Percentiles rank a stretch among this genome's conserved stretches.
Conservation (phyloP, 495 filamentous ascomycete genomes). For the Elasticomyces elasticus region DNA sequence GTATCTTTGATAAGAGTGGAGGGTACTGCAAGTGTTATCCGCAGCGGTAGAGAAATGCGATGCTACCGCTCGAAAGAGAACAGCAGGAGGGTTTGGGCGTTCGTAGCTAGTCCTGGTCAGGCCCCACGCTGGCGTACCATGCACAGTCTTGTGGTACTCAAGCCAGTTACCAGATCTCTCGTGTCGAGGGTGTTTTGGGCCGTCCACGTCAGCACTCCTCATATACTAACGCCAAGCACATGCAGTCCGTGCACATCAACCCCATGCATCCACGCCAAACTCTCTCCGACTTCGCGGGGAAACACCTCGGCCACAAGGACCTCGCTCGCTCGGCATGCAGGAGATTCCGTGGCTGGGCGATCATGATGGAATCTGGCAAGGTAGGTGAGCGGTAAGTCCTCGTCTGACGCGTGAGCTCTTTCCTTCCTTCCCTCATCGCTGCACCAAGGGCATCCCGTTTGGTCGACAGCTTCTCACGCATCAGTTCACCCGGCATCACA, state of each 20-base stretch:
- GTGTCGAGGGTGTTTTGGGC: too few species aligned
- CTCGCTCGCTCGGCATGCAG: background rate
- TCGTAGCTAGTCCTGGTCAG: too few species aligned
- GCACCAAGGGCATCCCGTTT: background rate
- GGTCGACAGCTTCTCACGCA: too few species aligned
- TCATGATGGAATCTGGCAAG: background rate
- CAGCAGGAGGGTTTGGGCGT: background rate
- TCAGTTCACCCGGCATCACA: too few species aligned
- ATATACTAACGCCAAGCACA: too few species aligned
- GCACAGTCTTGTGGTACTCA: too few species aligned
- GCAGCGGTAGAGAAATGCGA: background rate
- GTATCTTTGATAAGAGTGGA: background rate
- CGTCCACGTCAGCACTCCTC: too few species aligned
- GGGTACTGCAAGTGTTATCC: slow-evolving; percentile 2
- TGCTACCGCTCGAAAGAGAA: background rate
- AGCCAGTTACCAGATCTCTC: too few species aligned
- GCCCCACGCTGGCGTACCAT: too few species aligned
- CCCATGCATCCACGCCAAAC: too few species aligned
- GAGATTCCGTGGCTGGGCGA: background rate
- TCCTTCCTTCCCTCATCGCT: background rate
- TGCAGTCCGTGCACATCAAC: too few species aligned
- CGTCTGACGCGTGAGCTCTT: background rate
- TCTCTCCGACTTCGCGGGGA: background rate
- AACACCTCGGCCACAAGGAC: background rate
- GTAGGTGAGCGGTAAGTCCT: background rate